Evolutionary conservation across 345 rosid species (phyloP).

Genomic region (Gossypium ekmanianum): DNA sequence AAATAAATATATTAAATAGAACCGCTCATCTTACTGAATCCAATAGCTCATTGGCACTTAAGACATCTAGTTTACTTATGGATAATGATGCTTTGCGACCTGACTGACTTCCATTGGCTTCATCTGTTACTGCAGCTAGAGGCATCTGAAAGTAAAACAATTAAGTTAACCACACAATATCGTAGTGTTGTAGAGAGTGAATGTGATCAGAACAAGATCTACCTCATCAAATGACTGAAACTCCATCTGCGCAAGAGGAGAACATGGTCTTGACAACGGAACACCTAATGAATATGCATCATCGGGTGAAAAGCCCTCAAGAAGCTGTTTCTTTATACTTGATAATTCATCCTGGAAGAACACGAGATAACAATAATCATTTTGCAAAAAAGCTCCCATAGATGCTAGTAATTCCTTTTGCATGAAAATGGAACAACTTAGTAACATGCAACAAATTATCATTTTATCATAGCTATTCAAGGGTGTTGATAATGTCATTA

Average conservation of each 20-base stretch:
- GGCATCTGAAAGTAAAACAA: slow-evolving; percentile 51
- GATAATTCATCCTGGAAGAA: slow-evolving; percentile 60
- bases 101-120: slow-evolving; percentile 73
- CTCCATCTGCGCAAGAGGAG: slow-evolving; percentile 63
- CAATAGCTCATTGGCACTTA: slow-evolving; percentile 74
- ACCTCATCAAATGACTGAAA: slow-evolving; percentile 69
- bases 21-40: slow-evolving; percentile 57
- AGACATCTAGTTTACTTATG: slow-evolving; percentile 42
- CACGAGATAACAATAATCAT: slow-evolving; percentile 3
- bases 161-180: not conserved
- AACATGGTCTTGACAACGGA: slow-evolving; percentile 63
- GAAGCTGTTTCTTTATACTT: slow-evolving; percentile 52
- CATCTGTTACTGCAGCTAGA: slow-evolving; percentile 53
- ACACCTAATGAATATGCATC: slow-evolving; percentile 77
- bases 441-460: not conserved
- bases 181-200: not conserved
- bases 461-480: not conserved
- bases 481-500: not conserved
- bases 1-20: not conserved
- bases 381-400: not conserved
- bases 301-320: slow-evolving; percentile 64
- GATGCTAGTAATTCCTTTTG: not conserved
- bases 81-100: slow-evolving; percentile 65
- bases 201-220: slow-evolving; percentile 15
- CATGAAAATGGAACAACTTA: slow-evolving; percentile 6